phyloP scores from a whole-genome alignment of 768 basidiomycete species.

The Macrolepiota dolichaula region DNA sequence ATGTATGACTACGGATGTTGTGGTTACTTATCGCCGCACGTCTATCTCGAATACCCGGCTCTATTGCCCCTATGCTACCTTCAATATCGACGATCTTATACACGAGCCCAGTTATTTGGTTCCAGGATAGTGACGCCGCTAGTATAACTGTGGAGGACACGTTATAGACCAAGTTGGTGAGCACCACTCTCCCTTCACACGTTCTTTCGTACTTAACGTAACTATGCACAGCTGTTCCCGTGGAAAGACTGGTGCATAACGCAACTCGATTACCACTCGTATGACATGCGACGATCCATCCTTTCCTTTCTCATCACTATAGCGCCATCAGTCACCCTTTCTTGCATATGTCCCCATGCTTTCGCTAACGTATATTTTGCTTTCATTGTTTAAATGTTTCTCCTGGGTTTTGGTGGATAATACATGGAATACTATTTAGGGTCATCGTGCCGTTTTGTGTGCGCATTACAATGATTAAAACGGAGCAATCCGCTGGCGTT shows the following conservation, averaged over 20 bases:
- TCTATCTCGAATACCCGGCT: neutral
- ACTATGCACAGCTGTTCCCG: neutral
- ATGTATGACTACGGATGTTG: neutral
- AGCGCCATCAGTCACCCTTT: neutral
- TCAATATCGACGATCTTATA: neutral
- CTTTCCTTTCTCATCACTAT: neutral
- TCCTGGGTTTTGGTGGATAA: neutral
- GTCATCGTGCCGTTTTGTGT: neutral
- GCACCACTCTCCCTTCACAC: neutral
- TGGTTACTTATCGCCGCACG: neutral
- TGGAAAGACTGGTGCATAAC: neutral
- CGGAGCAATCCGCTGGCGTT: neutral
- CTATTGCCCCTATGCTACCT: neutral
- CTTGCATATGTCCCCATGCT: neutral
- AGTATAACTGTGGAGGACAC: neutral
- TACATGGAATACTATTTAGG: constrained; percentile 7
- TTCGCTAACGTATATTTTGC: neutral
- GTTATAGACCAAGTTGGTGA: constrained; percentile 6
- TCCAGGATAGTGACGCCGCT: neutral
- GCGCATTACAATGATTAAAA: neutral
- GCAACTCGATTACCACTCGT: neutral
- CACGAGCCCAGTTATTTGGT: neutral
- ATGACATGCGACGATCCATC: neutral
- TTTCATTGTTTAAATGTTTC: neutral
- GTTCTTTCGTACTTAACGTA: neutral